Evolutionary conservation across 179 eudicot species (phyloP).

Genomic region (Drosera spatulata): DNA sequence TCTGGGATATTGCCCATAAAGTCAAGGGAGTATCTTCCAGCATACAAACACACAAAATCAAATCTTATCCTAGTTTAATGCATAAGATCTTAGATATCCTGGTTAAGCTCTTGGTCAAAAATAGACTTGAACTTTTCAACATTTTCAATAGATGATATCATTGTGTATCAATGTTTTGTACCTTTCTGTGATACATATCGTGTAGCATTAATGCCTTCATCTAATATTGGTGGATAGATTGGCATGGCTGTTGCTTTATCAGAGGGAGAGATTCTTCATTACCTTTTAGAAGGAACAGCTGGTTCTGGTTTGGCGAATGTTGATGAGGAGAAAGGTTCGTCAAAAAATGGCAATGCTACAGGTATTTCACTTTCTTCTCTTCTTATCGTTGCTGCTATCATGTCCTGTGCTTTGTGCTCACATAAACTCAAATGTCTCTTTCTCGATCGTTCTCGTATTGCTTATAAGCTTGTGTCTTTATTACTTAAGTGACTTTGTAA

Average conservation of each 20-base stretch:
- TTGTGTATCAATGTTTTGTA: neutral
- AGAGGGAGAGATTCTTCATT: constrained; percentile 34
- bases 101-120: too few relatives aligned
- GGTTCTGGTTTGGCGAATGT: constrained; percentile 48
- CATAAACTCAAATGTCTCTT: neutral
- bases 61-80: too few relatives aligned
- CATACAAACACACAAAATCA: too few relatives aligned
- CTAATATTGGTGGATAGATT: constrained; percentile 31
- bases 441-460: neutral
- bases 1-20: too few relatives aligned
- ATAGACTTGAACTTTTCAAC: too few relatives aligned
- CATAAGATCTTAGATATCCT: too few relatives aligned
- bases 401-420: neutral
- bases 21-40: too few relatives aligned
- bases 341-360: constrained; percentile 19
- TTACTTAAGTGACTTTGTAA: too few relatives aligned
- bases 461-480: too few relatives aligned
- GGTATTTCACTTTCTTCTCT: constrained; percentile 15
- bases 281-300: constrained; percentile 68
- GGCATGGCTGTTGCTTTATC: constrained; percentile 55
- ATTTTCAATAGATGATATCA: too few relatives aligned
- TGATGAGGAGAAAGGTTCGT: constrained; percentile 30
- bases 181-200: neutral
- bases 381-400: neutral
- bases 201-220: constrained; percentile 1